Evolutionary conservation across 2,329 filamentous ascomycete genomes (phyloP), one percentile per base, ranked within the genome.

Genomic region (Curvularia lunata): DNA sequence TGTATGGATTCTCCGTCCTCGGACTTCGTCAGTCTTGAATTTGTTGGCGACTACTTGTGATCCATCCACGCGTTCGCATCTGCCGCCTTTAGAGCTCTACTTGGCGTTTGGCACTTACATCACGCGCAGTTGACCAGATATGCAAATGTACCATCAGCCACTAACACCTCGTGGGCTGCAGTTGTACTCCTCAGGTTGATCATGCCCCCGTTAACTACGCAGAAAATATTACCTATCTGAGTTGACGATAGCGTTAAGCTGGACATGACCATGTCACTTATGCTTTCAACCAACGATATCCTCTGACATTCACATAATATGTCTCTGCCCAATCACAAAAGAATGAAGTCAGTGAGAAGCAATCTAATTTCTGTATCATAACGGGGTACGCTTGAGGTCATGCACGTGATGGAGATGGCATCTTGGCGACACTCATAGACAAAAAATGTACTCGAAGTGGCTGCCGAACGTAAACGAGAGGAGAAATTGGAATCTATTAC

Each of bases 41-140:
- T 43, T 52, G 45, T 52, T 25, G 5, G n/a, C 13, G 12, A 48
- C 57, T 52, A 32, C 79, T 81, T 51, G 73, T 69, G 62, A 69
- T 72, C 43, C 74, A 75, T 56, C 66, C 18, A 71, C 71, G 19
- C 58, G 61, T 65, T 51, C 30, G 59, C 52, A 40, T 32, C 40
- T 12, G n/a, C 19, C 18, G 48, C 45, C 7, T 48, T 16, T 9
- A 38, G 27, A 30, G 28, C 21, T 30, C 28, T 30, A 10, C 34
- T 7, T 18, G 37, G 43, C 43, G 47, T 52, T 58, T 58, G 54
- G 27, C 51, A 4, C 18, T 25, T 54, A 16, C 46, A 21, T 43
- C 55, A 45, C 47, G 38, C 46, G 19, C 27, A 40, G 30, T 27
- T 30, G 12, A 34, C 18, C 30, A 28, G 46, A 30, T 52, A 42